Base-by-base conservation (phyloP, 805 yeast genomes). In the Cyberlindnera galapagoensis region DNA sequence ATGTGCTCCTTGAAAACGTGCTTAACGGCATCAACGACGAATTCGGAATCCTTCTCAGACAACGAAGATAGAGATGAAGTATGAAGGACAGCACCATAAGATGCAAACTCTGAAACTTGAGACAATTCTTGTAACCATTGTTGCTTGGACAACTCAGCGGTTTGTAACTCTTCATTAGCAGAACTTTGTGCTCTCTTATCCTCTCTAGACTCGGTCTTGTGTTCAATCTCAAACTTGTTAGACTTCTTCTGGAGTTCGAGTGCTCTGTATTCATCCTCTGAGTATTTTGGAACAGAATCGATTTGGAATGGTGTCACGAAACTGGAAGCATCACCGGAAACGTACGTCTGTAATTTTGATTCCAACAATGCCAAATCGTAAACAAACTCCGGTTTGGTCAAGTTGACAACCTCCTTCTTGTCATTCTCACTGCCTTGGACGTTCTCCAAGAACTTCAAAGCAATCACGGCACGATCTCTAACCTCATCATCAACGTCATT, bases 401-500 rank as follows among this genome's bases (percentile, higher is more conserved):
- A 74, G 31, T 63, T 65, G 23, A 65, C 62, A 18, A 68, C 63
- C 12, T 44, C 35, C 25, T 45, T 49, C 33, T 54, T 51, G 9
- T 62, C 59, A 14, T 55, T 44, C 14, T 59, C 57, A 31, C 57
- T 55, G 24, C 57, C 44, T 17, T 62, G 61, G 12, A 45, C 25
- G 13, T 40, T 36, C 20, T 62, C 62, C 40, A 84, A 70, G 40
- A 87, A 74, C 43, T 75, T 71, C 52, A 90, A 69, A 2, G 95
- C 80, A 46, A 90, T 66, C 3, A 94, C 82, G 8, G 98, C 97
- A 57, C 98, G 79, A 57, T 90, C 98, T 67, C 98, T 85, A 21
- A 92, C 98, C 62, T 90, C 98, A 60, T 90, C 98, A 57, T 90
- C 96, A 27, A 69, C 73, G 59, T 90, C 98, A 44, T 74, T 82